phyloP scores from a whole-genome alignment of 2,329 filamentous ascomycete genomes.

The Fusarium oxysporum region DNA sequence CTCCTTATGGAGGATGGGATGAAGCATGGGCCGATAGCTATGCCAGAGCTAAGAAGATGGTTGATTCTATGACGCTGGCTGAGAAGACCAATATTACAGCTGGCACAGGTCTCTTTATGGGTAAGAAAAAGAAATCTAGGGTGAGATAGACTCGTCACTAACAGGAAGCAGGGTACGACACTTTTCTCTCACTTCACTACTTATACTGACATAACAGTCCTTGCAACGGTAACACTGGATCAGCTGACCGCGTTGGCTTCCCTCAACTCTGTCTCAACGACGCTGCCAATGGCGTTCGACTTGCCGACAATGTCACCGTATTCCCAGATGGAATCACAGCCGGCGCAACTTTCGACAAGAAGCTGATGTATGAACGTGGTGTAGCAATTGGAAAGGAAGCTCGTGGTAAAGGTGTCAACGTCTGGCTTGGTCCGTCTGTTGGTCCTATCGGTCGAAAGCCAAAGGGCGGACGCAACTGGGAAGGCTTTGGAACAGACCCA shows the following conservation, averaged over 20 bases:
- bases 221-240: conserved; percentile 83
- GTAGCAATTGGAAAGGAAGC: conserved; percentile 78
- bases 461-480: conserved; percentile 79
- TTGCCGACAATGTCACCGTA: conserved; percentile 79
- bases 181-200: rapidly evolving
- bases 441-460: conserved; percentile 79
- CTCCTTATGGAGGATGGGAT: conserved; percentile 78
- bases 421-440: conserved; percentile 77
- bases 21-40: conserved; percentile 77
- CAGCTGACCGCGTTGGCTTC: conserved; percentile 75
- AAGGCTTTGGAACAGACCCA: conserved; percentile 78
- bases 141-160: not conserved
- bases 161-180: conserved; percentile 26
- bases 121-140: conserved; percentile 44
- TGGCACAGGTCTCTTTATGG: conserved; percentile 79
- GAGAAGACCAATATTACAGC: conserved; percentile 84
- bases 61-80: conserved; percentile 80
- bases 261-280: conserved; percentile 79
- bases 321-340: conserved; percentile 84
- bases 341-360: conserved; percentile 80
- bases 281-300: conserved; percentile 76
- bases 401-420: conserved; percentile 77
- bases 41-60: conserved; percentile 73
- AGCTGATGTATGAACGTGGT: conserved; percentile 75
- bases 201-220: conserved; percentile 55